Conservation (phyloP, 2,329 filamentous ascomycete species). For the Aspergillus spinulosporus region DNA sequence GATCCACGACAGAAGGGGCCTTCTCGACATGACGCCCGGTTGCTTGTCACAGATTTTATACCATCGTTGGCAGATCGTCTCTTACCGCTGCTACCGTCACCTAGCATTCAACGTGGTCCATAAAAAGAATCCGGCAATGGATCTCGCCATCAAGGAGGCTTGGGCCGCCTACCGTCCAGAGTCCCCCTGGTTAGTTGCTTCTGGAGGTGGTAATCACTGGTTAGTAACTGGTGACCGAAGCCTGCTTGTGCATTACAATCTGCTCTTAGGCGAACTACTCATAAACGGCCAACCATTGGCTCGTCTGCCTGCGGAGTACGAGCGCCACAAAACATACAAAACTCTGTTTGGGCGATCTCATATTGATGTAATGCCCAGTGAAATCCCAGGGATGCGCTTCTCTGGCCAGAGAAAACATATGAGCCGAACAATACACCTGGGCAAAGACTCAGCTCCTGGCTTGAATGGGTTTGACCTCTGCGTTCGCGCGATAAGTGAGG, state of each 20-base stretch:
- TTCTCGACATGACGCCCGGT: slow-evolving; percentile 8
- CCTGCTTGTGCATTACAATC: slow-evolving; percentile 31
- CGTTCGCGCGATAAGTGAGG: slow-evolving; percentile 28
- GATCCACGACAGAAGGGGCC: slow-evolving; percentile 36
- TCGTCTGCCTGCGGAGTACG: slow-evolving; percentile 31
- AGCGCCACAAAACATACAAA: slow-evolving; percentile 24
- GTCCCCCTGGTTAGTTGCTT: slow-evolving; percentile 12
- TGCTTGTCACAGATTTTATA: slow-evolving; percentile 22
- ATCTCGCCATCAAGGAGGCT: slow-evolving; percentile 17
- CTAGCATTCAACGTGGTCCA: slow-evolving; percentile 14
- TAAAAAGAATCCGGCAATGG: slow-evolving; percentile 13
- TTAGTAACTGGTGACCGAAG: slow-evolving; percentile 10
- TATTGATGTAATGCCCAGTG: slow-evolving; percentile 24
- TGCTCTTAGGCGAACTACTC: slow-evolving; percentile 36
- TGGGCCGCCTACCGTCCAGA: slow-evolving; percentile 23
- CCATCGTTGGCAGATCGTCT: slow-evolving; percentile 26
- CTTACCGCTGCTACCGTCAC: slow-evolving; percentile 17
- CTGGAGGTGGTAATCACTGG: slow-evolving; percentile 6
- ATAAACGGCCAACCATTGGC: slow-evolving; percentile 34
- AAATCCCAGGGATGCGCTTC: slow-evolving; percentile 22
- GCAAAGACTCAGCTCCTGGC: slow-evolving; percentile 15
- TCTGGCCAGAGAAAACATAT: slow-evolving; percentile 23
- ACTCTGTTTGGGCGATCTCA: slow-evolving; percentile 28
- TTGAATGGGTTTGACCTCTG: slow-evolving; percentile 32
- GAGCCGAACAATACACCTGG: slow-evolving; percentile 26